Evolutionary conservation across 306 rosid species (phyloP).

Genomic region (Fragaria iinumae): DNA sequence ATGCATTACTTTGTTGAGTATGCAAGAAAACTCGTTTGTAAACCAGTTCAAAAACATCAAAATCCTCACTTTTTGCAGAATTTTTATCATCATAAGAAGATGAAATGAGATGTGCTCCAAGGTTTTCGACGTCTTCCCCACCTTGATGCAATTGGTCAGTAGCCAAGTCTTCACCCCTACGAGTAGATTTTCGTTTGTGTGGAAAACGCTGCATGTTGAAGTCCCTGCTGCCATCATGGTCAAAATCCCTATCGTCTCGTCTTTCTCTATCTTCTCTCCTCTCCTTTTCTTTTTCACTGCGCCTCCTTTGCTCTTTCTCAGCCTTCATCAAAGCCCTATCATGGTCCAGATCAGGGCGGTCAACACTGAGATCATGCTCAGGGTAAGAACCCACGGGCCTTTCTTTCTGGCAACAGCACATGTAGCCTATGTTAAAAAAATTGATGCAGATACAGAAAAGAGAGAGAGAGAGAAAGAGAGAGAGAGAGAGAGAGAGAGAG

Average conservation of each 20-base stretch:
- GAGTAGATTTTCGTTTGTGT: constrained; percentile 59
- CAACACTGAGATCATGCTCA: constrained; percentile 86
- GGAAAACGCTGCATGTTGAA: constrained; percentile 55
- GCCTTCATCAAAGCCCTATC: constrained; percentile 58
- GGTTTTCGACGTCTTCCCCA: constrained; percentile 70
- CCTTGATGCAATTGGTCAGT: constrained; percentile 65
- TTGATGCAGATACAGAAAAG: neutral
- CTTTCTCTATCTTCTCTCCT: constrained; percentile 80
- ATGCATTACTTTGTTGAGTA: neutral
- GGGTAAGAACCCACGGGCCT: constrained; percentile 57
- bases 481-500: constrained; percentile 1
- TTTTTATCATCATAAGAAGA: constrained; percentile 66
- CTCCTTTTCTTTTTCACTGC: constrained; percentile 81
- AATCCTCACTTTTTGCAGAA: constrained; percentile 73
- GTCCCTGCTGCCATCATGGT: constrained; percentile 68
- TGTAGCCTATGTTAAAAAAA: constrained; percentile 29
- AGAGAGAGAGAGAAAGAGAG: neutral
- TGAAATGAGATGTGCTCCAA: constrained; percentile 61
- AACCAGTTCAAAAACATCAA: constrained; percentile 10
- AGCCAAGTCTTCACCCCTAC: constrained; percentile 64
- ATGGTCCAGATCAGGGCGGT: constrained; percentile 77
- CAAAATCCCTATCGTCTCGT: constrained; percentile 77
- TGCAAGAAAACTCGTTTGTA: neutral
- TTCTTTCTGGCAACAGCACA: constrained; percentile 62
- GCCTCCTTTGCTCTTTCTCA: constrained; percentile 84